Base-by-base conservation (phyloP, 148 eudicot genomes). In the Pharnaceum exiguum region DNA sequence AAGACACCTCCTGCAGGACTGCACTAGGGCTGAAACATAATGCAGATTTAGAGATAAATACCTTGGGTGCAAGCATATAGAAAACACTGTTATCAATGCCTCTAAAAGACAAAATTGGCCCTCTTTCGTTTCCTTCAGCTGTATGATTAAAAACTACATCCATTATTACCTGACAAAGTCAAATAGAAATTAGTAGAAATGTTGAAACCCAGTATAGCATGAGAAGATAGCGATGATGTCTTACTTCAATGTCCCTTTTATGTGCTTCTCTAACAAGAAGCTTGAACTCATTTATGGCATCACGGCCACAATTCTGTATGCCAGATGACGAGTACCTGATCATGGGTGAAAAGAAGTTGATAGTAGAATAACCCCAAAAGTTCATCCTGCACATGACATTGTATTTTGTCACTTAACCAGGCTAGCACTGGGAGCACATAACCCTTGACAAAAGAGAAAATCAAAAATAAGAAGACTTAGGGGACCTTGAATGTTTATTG, bases 111-210 rank as follows among this genome's bases (percentile, higher is more conserved):
- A 94, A 67, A 60, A 68, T 67, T 59, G 96, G 95, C 65, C 96
- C 99, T 73, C 77, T 85, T 70, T 94, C 91, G 70, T 89, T 94
- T 72, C 99, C 99, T 84, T 94, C 99, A 67, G 99, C 96, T 29
- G 99, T 89, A 74, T 94, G 99, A 69, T 94, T 94, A 68, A 94
- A 89, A 63, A 94, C 99, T 60, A 94, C 95, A 71, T 94, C 99
- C 99, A 94, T 89, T 68, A 94, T 70, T 31, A 94, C 99, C 99
- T 89, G 79, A 50, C 42, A 58, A 63, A 45, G 17, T 42, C 28
- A 28, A 37, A 45, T 19, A 31, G 62, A 37, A 35, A 50, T 68
- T 43, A 63, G 59, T 70, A 62, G 45, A 25, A 32, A 33, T 27
- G 55, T 46, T 19, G 55, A 62, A 57, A 24, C 15, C 21, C 32